Base-by-base conservation (phyloP, 2,329 filamentous ascomycete species). In the Metarhizium humberi region DNA sequence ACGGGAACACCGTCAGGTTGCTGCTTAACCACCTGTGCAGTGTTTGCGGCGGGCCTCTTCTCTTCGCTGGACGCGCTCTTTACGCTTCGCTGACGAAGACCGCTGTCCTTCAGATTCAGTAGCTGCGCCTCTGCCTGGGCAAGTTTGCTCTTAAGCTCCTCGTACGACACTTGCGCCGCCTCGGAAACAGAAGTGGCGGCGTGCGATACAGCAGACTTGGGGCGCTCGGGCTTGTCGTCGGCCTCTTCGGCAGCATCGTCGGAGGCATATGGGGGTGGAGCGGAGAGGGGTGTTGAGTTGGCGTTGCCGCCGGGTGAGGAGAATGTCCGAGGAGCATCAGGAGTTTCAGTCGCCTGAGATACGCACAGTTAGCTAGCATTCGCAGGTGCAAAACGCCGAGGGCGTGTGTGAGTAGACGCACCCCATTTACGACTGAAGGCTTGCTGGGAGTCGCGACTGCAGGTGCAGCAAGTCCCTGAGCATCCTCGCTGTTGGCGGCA, bases 1-100 rank as follows among this genome's bases (percentile, higher is more conserved):
- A 99, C 83, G 0, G 94, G 86, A 3, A 99, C 92, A 25, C 94
- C 92, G 63, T 91, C 84, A 61, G 69, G 66, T 6, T 73, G 85
- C 69, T 73, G 78, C 67, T 75, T 78, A 58, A 75, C 76, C 63
- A 77, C 78, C 65, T 81, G 82, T 60, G 78, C 78, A 58, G 75
- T 74, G 71, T 73, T 76, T 7, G 42, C 75, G 49, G 70, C 74
- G 51, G 69, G 63, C 67, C 71, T 75, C 69, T 78, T 82, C 56
- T 76, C 75, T 58, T 79, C 75, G 52, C 81, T 71, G 6, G 75
- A 69, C 14, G 72, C 63, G 45, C 67, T 70, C 63, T 80, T 81
- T 16, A 79, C 75, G 75, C 94, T 95, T 63, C 91, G 82, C 76
- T 95, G 88, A 66, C 90, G 80, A 57, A 96, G 73, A 38, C 87